Evolutionary conservation across 768 basidiomycete species (phyloP).

Genomic region (Naganishia kalamii): DNA sequence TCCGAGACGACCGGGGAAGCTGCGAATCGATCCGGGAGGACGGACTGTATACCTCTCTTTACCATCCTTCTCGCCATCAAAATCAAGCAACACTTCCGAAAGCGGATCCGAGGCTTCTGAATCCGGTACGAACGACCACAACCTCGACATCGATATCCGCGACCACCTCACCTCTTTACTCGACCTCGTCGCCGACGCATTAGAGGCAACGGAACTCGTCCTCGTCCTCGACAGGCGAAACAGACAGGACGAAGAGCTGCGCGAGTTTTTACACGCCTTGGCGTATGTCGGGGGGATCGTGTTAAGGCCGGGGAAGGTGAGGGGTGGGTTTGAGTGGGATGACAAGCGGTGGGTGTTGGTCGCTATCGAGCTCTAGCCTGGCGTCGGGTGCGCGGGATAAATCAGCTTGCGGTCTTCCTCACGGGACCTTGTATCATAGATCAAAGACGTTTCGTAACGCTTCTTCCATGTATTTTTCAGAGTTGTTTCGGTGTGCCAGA

Average conservation of each 20-base stretch:
- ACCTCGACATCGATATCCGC: conserved; percentile 34
- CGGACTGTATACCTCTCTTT: conserved; percentile 16
- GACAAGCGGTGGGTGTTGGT: conserved; percentile 42
- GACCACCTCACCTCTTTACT: conserved; percentile 42
- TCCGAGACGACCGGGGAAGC: conserved; percentile 1
- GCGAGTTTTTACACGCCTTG: conserved; percentile 39
- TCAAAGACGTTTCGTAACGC: background rate
- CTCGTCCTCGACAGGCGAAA: conserved; percentile 38
- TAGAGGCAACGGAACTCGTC: conserved; percentile 36
- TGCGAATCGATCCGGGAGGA: conserved; percentile 5
- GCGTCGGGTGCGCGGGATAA: background rate
- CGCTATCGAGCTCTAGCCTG: conserved; percentile 35
- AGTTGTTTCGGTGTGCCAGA: too few species aligned
- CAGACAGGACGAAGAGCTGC: conserved; percentile 33
- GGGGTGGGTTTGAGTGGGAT: conserved; percentile 42
- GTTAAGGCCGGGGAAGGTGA: conserved; percentile 30
- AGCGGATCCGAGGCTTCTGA: background rate
- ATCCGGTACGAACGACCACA: background rate
- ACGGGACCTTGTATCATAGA: background rate
- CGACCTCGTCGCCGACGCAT: conserved; percentile 38
- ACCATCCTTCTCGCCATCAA: conserved; percentile 4
- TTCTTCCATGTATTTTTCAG: too few species aligned
- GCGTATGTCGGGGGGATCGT: conserved; percentile 44
- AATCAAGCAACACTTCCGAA: background rate
- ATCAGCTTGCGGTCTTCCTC: background rate